A percentile compares a stretch with the other conserved stretches of the same genome.
phyloP scores from a whole-genome alignment of 2,329 filamentous ascomycete genomes.

The Tolypocladium amazonense region DNA sequence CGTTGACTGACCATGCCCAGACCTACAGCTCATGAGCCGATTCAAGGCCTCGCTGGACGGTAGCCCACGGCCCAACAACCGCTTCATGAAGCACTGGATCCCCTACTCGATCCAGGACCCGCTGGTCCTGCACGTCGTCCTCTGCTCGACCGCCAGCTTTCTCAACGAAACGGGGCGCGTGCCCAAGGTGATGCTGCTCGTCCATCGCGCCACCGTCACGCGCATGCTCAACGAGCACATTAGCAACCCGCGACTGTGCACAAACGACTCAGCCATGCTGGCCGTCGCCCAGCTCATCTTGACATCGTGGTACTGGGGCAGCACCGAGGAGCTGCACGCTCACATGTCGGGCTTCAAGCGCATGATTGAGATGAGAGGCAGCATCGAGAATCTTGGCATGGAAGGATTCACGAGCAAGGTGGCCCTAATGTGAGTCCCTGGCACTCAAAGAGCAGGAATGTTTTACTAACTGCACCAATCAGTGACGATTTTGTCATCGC shows the following conservation, averaged over 20 bases:
- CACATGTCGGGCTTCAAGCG: constrained; percentile 36
- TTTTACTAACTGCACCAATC: neutral
- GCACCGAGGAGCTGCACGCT: constrained; percentile 29
- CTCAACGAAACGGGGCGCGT: constrained; percentile 37
- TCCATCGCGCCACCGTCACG: constrained; percentile 32
- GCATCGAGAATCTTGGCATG: constrained; percentile 33
- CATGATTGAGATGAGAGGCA: constrained; percentile 37
- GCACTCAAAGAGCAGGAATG: neutral
- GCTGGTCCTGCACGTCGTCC: constrained; percentile 34
- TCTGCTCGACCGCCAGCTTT: constrained; percentile 41
- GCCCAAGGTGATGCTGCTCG: constrained; percentile 29
- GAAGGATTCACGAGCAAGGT: constrained; percentile 36
- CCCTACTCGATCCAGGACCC: constrained; percentile 38
- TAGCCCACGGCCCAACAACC: constrained; percentile 30
- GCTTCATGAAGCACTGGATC: constrained; percentile 36
- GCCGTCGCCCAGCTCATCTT: constrained; percentile 37
- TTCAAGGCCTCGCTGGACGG: constrained; percentile 42
- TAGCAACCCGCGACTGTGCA: constrained; percentile 20
- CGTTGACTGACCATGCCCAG: constrained; percentile 15
- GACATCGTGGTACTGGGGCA: constrained; percentile 45
- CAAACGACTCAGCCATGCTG: constrained; percentile 34
- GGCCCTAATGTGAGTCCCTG: constrained; percentile 31
- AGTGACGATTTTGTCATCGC: constrained; percentile 38
- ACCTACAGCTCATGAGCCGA: constrained; percentile 35
- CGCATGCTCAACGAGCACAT: constrained; percentile 37